A percentile compares a stretch with the other conserved stretches of the same genome.
Evolutionary conservation across 2,329 filamentous ascomycete genomes (phyloP).

Genomic region (Aureobasidium sp.): DNA sequence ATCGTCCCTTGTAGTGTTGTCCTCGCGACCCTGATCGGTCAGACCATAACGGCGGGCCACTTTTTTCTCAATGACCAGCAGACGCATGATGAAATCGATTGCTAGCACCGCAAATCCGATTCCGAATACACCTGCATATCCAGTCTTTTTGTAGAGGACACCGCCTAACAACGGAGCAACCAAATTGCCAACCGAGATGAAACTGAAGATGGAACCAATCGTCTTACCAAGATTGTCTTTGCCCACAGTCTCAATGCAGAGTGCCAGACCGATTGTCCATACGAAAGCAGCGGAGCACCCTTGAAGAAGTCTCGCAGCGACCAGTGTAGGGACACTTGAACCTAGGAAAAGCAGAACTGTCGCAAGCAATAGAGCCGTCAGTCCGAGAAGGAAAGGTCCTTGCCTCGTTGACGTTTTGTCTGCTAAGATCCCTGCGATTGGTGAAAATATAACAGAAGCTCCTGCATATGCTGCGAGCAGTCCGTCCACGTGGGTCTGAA

Average conservation of each 20-base stretch:
- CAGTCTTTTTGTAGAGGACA: constrained; percentile 52
- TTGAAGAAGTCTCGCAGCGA: constrained; percentile 50
- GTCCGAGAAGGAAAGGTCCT: constrained; percentile 51
- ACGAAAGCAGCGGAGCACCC: constrained; percentile 53
- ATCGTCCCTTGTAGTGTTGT: constrained; percentile 17
- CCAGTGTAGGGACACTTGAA: constrained; percentile 41
- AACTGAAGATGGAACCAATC: constrained; percentile 55
- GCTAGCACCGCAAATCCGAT: constrained; percentile 48
- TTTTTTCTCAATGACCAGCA: constrained; percentile 58
- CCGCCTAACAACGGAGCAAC: constrained; percentile 54
- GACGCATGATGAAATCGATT: constrained; percentile 54
- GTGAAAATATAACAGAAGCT: constrained; percentile 45
- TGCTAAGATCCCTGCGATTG: constrained; percentile 49
- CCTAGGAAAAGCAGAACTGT: constrained; percentile 51
- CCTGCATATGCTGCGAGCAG: constrained; percentile 51
- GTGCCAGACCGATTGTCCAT: constrained; percentile 53
- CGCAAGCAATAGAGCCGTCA: constrained; percentile 46
- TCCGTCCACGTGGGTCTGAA: constrained; percentile 48
- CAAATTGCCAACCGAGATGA: constrained; percentile 52
- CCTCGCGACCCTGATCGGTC: constrained; percentile 23
- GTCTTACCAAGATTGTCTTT: constrained; percentile 53
- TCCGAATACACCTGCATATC: constrained; percentile 53
- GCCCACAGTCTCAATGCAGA: constrained; percentile 54
- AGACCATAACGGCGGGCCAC: constrained; percentile 42
- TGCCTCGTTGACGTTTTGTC: constrained; percentile 49